Evolutionary conservation across 495 filamentous ascomycete species (phyloP).

Genomic region (Aspergillus bridgeri): DNA sequence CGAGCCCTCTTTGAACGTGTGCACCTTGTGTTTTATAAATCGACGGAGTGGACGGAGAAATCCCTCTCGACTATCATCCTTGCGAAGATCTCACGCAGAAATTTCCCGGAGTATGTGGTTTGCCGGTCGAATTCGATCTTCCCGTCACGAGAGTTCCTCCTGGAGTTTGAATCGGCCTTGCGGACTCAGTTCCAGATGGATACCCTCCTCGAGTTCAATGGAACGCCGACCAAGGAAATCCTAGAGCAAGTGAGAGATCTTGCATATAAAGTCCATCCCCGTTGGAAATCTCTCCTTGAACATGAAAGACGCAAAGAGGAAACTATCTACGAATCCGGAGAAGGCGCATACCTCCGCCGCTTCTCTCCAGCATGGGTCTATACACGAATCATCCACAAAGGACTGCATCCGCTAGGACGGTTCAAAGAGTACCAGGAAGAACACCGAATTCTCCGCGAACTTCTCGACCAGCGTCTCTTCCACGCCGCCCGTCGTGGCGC

Average conservation of each 20-base stretch:
- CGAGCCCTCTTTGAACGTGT: constrained; percentile 88
- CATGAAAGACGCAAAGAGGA: constrained; percentile 83
- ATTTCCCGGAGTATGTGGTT: constrained; percentile 88
- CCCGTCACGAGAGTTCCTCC: constrained; percentile 62
- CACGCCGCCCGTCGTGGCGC: constrained; percentile 79
- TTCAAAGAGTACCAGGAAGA: constrained; percentile 79
- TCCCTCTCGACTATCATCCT: constrained; percentile 94
- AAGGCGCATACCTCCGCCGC: constrained; percentile 86
- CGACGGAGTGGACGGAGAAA: constrained; percentile 96
- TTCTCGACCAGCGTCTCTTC: constrained; percentile 79
- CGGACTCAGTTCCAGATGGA: constrained; percentile 82
- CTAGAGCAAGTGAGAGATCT: constrained; percentile 66
- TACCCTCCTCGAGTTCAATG: constrained; percentile 75
- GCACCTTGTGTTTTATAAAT: constrained; percentile 92
- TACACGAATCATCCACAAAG: constrained; percentile 90
- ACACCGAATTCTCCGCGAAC: constrained; percentile 67
- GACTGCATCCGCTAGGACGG: constrained; percentile 71
- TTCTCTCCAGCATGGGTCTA: constrained; percentile 94
- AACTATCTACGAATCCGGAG: constrained; percentile 73
- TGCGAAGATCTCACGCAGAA: constrained; percentile 78
- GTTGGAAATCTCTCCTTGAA: constrained; percentile 70
- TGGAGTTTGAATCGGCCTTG: constrained; percentile 88
- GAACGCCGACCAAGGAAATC: constrained; percentile 63
- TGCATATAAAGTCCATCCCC: constrained; percentile 71
- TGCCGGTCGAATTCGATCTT: constrained; percentile 91